These are phyloP conservation scores for Golubevia pallescens DNA, from an alignment of 1,284 basidiomycete species.

Conservation along the genomic window DNA sequence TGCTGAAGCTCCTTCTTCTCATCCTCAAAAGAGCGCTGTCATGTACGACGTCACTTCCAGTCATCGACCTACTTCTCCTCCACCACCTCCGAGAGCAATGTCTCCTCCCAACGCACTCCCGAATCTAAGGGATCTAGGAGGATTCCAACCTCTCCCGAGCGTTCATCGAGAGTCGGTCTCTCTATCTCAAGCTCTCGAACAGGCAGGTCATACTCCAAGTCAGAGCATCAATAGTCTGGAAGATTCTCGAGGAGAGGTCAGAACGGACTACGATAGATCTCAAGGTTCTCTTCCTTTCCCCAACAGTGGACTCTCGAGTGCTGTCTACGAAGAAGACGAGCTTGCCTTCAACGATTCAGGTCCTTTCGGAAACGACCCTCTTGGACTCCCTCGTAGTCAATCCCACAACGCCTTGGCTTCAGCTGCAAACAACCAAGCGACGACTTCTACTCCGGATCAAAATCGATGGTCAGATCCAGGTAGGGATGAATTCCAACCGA, in stretches of 20 bases:
- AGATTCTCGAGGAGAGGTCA: too few species aligned
- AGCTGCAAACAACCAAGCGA: neutral
- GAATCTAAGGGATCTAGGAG: slow-evolving; percentile 28
- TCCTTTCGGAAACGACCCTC: neutral
- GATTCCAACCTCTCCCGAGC: slow-evolving; percentile 8
- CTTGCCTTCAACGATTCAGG: neutral
- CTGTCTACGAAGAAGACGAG: neutral
- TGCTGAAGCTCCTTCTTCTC: neutral
- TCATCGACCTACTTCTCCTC: slow-evolving; percentile 47
- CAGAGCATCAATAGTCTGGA: neutral
- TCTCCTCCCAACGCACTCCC: slow-evolving; percentile 31
- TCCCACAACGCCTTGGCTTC: slow-evolving; percentile 6
- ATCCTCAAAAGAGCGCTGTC: slow-evolving; percentile 21
- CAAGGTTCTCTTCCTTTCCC: neutral
- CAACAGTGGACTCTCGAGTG: neutral
- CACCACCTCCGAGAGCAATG: slow-evolving; percentile 18
- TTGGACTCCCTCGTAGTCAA: slow-evolving; percentile 1
- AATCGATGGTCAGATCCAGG: slow-evolving; percentile 9
- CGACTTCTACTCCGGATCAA: neutral
- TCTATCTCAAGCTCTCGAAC: slow-evolving; percentile 28
- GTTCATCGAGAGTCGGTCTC: slow-evolving; percentile 21
- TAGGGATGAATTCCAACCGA: slow-evolving; percentile 6
- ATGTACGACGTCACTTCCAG: slow-evolving; percentile 55
- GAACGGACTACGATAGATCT: neutral
- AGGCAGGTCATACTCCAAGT: slow-evolving; percentile 12